Conservation (phyloP, 139 green algal genomes). For the Chlamydomonas eustigma region DNA sequence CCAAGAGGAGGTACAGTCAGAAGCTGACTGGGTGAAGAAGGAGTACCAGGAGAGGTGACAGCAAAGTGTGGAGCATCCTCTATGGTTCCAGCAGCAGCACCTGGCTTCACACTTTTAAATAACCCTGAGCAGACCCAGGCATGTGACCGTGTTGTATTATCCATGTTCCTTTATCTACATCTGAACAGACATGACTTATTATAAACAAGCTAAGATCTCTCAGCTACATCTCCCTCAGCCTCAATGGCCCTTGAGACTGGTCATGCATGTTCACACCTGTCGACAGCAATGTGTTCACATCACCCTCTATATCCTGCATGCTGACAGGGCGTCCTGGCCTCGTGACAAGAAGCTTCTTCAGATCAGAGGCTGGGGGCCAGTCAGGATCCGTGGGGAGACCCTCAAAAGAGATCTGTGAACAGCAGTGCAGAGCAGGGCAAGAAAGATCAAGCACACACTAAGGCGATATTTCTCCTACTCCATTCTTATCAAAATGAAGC, state of each 20-base stretch:
- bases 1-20: constrained; percentile 44
- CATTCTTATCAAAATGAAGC: too few relatives aligned
- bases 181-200: too few relatives aligned
- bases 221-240: too few relatives aligned
- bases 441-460: too few relatives aligned
- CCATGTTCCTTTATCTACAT: too few relatives aligned
- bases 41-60: background rate
- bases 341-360: constrained; percentile 44
- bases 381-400: constrained; percentile 29
- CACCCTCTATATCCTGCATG: constrained; percentile 61
- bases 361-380: constrained; percentile 23
- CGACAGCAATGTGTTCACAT: constrained; percentile 52
- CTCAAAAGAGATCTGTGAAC: constrained; percentile 35
- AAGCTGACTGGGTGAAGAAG: background rate
- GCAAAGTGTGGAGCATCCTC: constrained; percentile 52
- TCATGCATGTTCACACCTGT: too few relatives aligned
- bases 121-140: constrained; percentile 48
- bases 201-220: too few relatives aligned
- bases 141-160: too few relatives aligned
- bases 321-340: constrained; percentile 36
- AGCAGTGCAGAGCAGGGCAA: background rate
- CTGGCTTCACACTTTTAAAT: constrained; percentile 51
- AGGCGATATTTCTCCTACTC: too few relatives aligned
- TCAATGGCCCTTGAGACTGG: too few relatives aligned
- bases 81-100: constrained; percentile 13